phyloP scores from a whole-genome alignment of 116 monocot genomes.

The Dioscorea cayenensis region DNA sequence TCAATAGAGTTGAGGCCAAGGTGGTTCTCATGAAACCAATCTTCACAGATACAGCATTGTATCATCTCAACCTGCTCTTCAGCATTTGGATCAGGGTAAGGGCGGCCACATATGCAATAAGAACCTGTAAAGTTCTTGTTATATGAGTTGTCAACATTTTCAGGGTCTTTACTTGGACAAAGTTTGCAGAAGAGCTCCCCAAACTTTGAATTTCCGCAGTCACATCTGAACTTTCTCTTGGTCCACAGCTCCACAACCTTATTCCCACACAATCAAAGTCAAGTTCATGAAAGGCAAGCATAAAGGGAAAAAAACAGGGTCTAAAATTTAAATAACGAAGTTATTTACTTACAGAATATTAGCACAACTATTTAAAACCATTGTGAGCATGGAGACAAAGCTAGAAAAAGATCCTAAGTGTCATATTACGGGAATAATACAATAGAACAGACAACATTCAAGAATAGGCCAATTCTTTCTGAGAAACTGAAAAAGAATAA shows the following conservation, averaged over 20 bases:
- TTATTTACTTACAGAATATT: too few relatives aligned
- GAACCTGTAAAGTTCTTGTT: conserved; percentile 92
- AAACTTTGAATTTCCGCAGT: conserved; percentile 98
- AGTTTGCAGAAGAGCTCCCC: conserved; percentile 67
- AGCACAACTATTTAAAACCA: too few relatives aligned
- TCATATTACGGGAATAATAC: too few relatives aligned
- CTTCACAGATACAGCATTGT: conserved; percentile 95
- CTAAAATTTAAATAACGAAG: too few relatives aligned
- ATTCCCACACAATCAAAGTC: not conserved
- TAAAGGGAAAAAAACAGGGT: not conserved
- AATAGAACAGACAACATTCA: too few relatives aligned
- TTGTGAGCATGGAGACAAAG: too few relatives aligned
- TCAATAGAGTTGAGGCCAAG: conserved; percentile 65
- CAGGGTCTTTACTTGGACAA: conserved; percentile 55
- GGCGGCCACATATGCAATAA: conserved; percentile 82
- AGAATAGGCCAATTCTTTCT: too few relatives aligned
- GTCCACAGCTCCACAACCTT: conserved; percentile 98
- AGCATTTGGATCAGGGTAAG: conserved; percentile 91
- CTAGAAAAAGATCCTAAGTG: too few relatives aligned
- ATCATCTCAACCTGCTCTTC: conserved; percentile 92
- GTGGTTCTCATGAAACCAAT: conserved; percentile 98
- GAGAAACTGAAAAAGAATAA: too few relatives aligned
- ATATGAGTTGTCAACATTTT: conserved; percentile 72
- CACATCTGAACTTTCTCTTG: conserved; percentile 93
- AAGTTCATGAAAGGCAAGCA: not conserved